Percentiles rank a stretch among this genome's conserved stretches.
phyloP scores from a whole-genome alignment of 192 early-diverging fungal genomes.

The Podila verticillata region DNA sequence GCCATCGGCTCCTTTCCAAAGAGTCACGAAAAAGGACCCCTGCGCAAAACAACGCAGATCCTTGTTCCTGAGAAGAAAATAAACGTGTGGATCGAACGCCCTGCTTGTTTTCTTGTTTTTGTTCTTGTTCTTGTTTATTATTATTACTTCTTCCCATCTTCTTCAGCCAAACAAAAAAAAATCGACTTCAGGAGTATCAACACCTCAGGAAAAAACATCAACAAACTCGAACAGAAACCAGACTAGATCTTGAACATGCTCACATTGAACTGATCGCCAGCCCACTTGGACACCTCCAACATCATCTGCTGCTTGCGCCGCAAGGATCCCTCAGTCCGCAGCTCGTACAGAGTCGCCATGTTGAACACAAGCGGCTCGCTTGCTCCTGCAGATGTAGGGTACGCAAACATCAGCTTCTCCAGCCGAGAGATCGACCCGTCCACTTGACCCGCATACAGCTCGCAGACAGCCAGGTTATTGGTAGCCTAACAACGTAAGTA shows the following conservation, averaged over 20 bases:
- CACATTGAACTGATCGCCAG: slow-evolving; percentile 61
- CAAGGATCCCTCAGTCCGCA: slow-evolving; percentile 53
- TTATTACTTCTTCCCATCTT: no score
- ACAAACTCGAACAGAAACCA: not conserved
- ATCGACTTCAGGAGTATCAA: no score
- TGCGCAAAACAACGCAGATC: no score
- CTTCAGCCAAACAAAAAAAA: no score
- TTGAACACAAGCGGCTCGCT: slow-evolving; percentile 60
- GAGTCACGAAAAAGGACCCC: no score
- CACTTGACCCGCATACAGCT: slow-evolving; percentile 59
- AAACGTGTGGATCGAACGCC: no score
- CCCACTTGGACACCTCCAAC: slow-evolving; percentile 55
- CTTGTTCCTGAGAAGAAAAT: no score
- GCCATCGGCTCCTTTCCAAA: no score
- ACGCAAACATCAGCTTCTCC: slow-evolving; percentile 49
- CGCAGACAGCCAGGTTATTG: slow-evolving; percentile 61
- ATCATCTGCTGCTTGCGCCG: slow-evolving; percentile 54
- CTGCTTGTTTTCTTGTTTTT: no score
- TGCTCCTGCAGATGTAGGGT: slow-evolving; percentile 56
- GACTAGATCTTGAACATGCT: slow-evolving; percentile 55
- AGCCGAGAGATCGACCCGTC: slow-evolving; percentile 53
- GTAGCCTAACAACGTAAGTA: slow-evolving; percentile 34
- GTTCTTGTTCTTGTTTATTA: no score
- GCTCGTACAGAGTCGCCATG: slow-evolving; percentile 63
- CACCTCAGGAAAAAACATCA: not conserved